phyloP scores from a whole-genome alignment of 2,329 filamentous ascomycete species.

The Colletotrichum caudatum region DNA sequence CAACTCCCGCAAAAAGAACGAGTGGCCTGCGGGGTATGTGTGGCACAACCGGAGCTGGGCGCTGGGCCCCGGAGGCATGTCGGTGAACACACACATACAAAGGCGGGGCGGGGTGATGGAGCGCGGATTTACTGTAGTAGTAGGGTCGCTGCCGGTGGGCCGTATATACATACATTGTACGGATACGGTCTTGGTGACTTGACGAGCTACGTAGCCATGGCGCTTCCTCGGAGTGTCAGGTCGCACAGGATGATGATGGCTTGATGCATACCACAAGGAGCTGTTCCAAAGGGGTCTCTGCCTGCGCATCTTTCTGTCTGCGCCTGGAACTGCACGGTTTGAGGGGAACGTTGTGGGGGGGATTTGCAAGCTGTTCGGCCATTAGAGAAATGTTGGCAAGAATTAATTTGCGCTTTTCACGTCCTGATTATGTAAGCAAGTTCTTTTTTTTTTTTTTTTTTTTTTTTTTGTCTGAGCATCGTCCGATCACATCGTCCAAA shows the following conservation, averaged over 20 bases:
- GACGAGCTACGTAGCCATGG: no score
- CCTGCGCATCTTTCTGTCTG: not conserved
- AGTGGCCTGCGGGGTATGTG: constrained; percentile 13
- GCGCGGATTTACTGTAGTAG: constrained; percentile 15
- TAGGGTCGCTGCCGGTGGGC: not conserved
- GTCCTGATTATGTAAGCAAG: not conserved
- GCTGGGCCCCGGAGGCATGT: constrained; percentile 26
- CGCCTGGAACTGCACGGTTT: not conserved
- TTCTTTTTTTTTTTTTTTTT: not conserved
- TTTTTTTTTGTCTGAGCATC: not conserved
- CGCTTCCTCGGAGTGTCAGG: no score
- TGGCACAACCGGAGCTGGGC: constrained; percentile 13
- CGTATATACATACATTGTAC: no score
- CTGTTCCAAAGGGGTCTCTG: not conserved
- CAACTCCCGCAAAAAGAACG: constrained; percentile 1
- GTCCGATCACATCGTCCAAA: not conserved
- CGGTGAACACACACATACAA: constrained; percentile 11
- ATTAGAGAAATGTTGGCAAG: not conserved
- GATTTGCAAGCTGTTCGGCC: not conserved
- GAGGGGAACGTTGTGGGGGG: not conserved
- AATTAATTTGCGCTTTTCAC: not conserved
- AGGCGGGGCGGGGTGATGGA: not conserved
- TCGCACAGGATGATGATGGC: no score
- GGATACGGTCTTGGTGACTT: not conserved
- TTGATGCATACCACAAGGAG: not conserved